These are phyloP conservation scores for Pisolithus microcarpus DNA, from an alignment of 768 basidiomycete genomes.

Conservation along the genomic window DNA sequence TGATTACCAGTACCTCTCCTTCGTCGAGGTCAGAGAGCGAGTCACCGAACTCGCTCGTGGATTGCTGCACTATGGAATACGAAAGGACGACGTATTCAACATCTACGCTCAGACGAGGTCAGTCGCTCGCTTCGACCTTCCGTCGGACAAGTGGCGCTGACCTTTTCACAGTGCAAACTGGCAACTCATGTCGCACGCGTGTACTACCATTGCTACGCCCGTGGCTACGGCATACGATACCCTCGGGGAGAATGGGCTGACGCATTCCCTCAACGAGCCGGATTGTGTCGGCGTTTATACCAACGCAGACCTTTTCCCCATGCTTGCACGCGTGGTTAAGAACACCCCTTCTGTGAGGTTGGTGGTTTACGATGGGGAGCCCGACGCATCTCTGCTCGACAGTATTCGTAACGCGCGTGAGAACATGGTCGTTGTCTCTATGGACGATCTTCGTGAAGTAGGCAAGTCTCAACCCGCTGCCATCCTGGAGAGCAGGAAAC, in stretches of 20 bases:
- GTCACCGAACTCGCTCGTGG: constrained; percentile 64
- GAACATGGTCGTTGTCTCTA: constrained; percentile 49
- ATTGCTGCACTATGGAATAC: constrained; percentile 62
- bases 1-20: constrained; percentile 79
- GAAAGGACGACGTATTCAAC: constrained; percentile 74
- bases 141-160: too few relatives aligned
- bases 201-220: constrained; percentile 65
- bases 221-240: constrained; percentile 97
- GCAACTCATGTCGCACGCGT: constrained; percentile 84
- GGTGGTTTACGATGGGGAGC: constrained; percentile 82
- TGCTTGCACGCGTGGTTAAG: constrained; percentile 61
- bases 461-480: constrained; percentile 54
- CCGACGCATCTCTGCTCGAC: constrained; percentile 46
- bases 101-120: constrained; percentile 86
- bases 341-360: constrained; percentile 70
- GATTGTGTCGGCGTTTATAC: constrained; percentile 82
- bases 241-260: constrained; percentile 80
- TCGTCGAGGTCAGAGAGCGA: constrained; percentile 58
- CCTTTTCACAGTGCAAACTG: constrained; percentile 55
- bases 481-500: constrained; percentile 41
- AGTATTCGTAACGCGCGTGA: constrained; percentile 50
- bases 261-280: constrained; percentile 87
- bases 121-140: constrained; percentile 17
- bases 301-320: constrained; percentile 83
- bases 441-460: constrained; percentile 66